phyloP scores from a whole-genome alignment of 2,329 filamentous ascomycete genomes.

The Diaporthe eres region DNA sequence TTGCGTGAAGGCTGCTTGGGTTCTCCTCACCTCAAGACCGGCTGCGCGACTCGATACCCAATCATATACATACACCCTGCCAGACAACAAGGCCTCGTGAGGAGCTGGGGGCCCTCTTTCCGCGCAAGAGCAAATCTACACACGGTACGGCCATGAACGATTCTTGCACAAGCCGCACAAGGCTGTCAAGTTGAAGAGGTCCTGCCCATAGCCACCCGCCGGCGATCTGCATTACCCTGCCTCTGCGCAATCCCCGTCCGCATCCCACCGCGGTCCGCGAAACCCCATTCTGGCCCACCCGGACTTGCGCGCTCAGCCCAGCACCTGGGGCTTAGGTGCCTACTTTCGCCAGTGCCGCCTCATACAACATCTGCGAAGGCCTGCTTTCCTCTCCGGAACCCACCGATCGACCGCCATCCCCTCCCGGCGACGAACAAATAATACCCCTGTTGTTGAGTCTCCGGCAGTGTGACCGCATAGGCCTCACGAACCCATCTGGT shows the following conservation, averaged over 20 bases:
- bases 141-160: constrained; percentile 29
- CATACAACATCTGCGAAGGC: neutral
- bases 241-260: constrained; percentile 26
- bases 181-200: constrained; percentile 34
- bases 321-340: constrained; percentile 34
- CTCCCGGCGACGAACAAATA: neutral
- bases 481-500: neutral
- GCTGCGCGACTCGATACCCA: constrained; percentile 32
- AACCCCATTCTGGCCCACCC: constrained; percentile 31
- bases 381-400: constrained; percentile 10
- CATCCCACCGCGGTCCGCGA: constrained; percentile 30
- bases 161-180: constrained; percentile 31
- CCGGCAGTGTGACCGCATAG: neutral
- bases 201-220: constrained; percentile 11
- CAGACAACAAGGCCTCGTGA: constrained; percentile 13
- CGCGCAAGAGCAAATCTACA: constrained; percentile 13
- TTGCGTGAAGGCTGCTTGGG: constrained; percentile 1
- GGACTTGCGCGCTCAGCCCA: constrained; percentile 32
- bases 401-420: constrained; percentile 20
- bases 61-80: neutral
- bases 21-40: constrained; percentile 23
- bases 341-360: constrained; percentile 8
- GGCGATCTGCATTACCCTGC: constrained; percentile 35
- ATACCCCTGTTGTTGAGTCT: constrained; percentile 8
- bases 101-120: neutral